These are phyloP conservation scores for Halocafeteria seosinensis DNA, from an alignment of 108 stramenopile genomes.

Conservation along the genomic window DNA sequence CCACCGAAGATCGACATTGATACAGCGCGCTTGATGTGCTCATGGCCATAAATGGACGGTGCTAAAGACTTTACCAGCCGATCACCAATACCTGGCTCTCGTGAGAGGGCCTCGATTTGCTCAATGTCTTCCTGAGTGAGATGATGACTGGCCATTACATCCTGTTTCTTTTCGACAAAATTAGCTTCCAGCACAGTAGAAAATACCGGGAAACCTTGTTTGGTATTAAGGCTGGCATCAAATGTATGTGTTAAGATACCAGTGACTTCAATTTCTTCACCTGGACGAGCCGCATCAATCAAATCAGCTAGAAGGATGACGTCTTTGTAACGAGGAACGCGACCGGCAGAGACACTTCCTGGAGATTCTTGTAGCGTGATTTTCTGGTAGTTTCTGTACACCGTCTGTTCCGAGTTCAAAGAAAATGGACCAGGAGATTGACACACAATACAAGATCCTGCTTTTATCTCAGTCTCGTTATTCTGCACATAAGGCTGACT, in stretches of 20 bases:
- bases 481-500: constrained; percentile 59
- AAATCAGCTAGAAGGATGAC: constrained; percentile 83
- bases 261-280: constrained; percentile 95
- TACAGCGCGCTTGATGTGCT: constrained; percentile 77
- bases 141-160: constrained; percentile 55
- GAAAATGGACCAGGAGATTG: constrained; percentile 51
- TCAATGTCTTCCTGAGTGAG: constrained; percentile 70
- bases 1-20: constrained; percentile 91
- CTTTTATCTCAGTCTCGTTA: constrained; percentile 32
- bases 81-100: constrained; percentile 71
- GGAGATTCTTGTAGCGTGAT: constrained; percentile 91
- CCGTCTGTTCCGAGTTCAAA: constrained; percentile 59
- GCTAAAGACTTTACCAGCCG: constrained; percentile 76
- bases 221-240: constrained; percentile 57
- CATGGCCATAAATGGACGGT: constrained; percentile 89
- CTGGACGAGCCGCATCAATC: constrained; percentile 83
- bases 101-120: constrained; percentile 58
- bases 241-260: constrained; percentile 73
- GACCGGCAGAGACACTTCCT: constrained; percentile 86
- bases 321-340: constrained; percentile 95
- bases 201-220: constrained; percentile 90
- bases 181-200: constrained; percentile 78
- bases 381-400: constrained; percentile 86
- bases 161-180: constrained; percentile 73
- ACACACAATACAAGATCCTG: constrained; percentile 54